These are phyloP conservation scores for Diutina siamensis DNA, from an alignment of 1,139 yeast species.

Conservation along the genomic window DNA sequence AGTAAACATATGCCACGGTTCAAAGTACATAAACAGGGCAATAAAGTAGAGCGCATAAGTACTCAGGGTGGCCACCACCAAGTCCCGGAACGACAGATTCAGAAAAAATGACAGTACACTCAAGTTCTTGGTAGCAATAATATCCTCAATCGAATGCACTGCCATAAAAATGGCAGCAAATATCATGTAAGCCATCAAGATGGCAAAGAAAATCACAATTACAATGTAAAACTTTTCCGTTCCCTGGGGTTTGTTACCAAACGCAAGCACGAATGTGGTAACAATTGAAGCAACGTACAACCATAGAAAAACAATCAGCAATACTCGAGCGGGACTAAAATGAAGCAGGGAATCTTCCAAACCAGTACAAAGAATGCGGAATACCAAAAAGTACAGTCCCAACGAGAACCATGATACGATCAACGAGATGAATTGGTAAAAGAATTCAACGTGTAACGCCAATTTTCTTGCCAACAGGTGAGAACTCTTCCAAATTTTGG, in stretches of 20 bases:
- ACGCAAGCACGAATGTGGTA: conserved; percentile 17
- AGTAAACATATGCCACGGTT: conserved; percentile 6
- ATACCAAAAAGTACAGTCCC: conserved; percentile 1
- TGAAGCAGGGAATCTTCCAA: conserved; percentile 37
- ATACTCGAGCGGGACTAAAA: conserved; percentile 15
- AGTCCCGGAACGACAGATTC: conserved; percentile 5
- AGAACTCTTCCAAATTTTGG: conserved; percentile 55
- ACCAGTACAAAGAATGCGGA: conserved; percentile 44
- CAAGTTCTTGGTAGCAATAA: neutral
- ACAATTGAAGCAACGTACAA: conserved; percentile 17
- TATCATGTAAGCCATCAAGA: conserved; percentile 18
- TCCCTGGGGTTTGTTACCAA: conserved; percentile 20
- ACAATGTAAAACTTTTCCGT: conserved; percentile 15
- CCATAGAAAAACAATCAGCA: conserved; percentile 17
- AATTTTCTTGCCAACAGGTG: conserved; percentile 55
- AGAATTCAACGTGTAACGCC: conserved; percentile 54
- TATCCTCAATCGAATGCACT: neutral
- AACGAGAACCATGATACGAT: conserved; percentile 53
- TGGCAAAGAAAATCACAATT: conserved; percentile 15
- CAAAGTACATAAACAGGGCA: conserved; percentile 4
- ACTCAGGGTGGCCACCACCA: conserved; percentile 1
- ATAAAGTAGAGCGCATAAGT: conserved; percentile 3
- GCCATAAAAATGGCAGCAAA: conserved; percentile 50
- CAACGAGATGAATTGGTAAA: conserved; percentile 55
- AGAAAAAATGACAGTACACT: neutral